Conservation (phyloP, 139 green algal genomes). For the Asterochloris sp. region DNA sequence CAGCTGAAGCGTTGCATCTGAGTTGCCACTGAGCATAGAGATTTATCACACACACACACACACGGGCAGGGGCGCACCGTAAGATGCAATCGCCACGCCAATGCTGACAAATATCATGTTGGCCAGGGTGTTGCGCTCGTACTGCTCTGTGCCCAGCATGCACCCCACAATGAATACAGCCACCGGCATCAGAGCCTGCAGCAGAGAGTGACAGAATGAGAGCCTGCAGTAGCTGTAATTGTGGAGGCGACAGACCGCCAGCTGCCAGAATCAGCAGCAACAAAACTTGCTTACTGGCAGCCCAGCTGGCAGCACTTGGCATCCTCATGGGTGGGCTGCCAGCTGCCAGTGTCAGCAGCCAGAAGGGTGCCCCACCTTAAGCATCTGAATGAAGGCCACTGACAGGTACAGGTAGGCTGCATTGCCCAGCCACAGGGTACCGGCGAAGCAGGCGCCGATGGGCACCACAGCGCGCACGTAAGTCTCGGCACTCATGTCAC, state of each 20-base stretch:
- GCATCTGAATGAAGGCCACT: conserved; percentile 54
- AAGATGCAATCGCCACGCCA: conserved; percentile 51
- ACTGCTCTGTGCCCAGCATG: conserved; percentile 45
- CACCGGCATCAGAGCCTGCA: conserved; percentile 61
- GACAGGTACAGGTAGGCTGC: conserved; percentile 48
- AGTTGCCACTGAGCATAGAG: not conserved
- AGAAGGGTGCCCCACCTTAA: conserved; percentile 31
- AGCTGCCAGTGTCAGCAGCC: conserved; percentile 1
- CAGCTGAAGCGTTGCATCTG: too few relatives aligned
- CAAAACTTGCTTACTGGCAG: too few relatives aligned
- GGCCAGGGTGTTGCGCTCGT: conserved; percentile 21
- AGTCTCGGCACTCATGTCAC: conserved; percentile 25
- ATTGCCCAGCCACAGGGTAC: conserved; percentile 58
- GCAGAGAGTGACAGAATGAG: conserved; percentile 27
- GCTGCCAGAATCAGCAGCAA: too few relatives aligned
- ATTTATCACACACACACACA: too few relatives aligned
- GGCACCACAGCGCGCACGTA: conserved; percentile 31
- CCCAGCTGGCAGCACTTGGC: too few relatives aligned
- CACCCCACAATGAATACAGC: conserved; percentile 52
- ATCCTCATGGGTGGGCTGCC: too few relatives aligned
- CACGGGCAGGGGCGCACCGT: conserved; percentile 25
- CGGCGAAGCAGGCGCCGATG: conserved; percentile 41
- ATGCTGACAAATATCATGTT: conserved; percentile 61
- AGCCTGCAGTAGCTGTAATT: too few relatives aligned
- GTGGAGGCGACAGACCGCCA: too few relatives aligned